Conservation (phyloP, 169 alveolate species). For the Eimeria mitis region DNA sequence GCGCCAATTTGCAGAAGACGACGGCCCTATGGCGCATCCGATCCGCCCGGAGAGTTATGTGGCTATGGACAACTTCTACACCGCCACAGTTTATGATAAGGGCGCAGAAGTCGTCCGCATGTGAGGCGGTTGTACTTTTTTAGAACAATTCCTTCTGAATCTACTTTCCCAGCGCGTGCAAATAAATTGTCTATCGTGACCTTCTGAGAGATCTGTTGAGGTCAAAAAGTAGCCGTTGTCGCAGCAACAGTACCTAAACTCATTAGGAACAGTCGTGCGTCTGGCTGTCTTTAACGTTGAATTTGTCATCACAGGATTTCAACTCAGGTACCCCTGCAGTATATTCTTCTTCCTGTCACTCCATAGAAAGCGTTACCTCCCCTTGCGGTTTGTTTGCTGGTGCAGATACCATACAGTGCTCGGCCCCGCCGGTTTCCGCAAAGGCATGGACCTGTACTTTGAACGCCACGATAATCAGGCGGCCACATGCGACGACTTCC, state of each 20-base stretch:
- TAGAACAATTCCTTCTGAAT: background rate
- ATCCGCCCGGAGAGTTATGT: conserved; percentile 95
- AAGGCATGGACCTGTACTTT: conserved; percentile 95
- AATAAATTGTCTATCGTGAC: background rate
- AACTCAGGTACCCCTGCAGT: background rate
- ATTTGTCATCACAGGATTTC: background rate
- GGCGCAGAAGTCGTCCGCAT: conserved; percentile 98
- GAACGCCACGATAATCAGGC: conserved; percentile 95
- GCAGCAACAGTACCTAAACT: background rate
- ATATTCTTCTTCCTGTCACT: background rate
- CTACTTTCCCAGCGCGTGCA: background rate
- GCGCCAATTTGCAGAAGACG: conserved; percentile 94
- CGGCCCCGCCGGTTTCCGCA: conserved; percentile 95
- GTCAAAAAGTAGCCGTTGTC: background rate
- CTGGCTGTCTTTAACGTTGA: background rate
- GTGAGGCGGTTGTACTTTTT: conserved; percentile 68
- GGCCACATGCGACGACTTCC: conserved; percentile 97
- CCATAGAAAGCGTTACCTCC: background rate
- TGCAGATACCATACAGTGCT: conserved; percentile 88
- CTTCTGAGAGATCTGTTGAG: background rate
- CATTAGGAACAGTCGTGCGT: background rate
- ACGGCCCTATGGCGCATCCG: conserved; percentile 97
- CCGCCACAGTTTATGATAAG: conserved; percentile 96
- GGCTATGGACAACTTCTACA: conserved; percentile 96
- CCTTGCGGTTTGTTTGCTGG: background rate